A percentile compares a stretch with the other conserved stretches of the same genome.
Evolutionary conservation across 2,329 filamentous ascomycete genomes (phyloP).

Genomic region (Fusarium armeniacum): DNA sequence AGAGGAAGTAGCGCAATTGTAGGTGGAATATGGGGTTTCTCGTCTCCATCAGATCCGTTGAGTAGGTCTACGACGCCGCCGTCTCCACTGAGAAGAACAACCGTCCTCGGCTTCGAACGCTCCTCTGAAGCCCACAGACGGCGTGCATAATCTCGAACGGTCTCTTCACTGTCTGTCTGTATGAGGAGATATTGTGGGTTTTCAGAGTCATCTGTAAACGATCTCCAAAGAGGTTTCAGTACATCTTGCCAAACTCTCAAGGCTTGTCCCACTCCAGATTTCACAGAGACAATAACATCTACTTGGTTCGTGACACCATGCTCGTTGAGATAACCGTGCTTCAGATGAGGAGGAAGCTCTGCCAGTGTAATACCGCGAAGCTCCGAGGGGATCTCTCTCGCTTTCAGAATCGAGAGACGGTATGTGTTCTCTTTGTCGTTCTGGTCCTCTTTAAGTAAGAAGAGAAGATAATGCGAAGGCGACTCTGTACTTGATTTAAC

Average conservation of each 20-base stretch:
- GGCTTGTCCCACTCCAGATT: constrained; percentile 73
- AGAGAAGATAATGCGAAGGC: constrained; percentile 53
- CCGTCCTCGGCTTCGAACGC: constrained; percentile 59
- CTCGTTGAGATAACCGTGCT: constrained; percentile 37
- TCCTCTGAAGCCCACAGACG: constrained; percentile 53
- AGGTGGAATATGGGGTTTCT: constrained; percentile 51
- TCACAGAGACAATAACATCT: constrained; percentile 77
- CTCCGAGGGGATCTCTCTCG: constrained; percentile 54
- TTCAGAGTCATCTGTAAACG: constrained; percentile 51
- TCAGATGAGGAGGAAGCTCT: constrained; percentile 58
- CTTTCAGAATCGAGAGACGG: constrained; percentile 49
- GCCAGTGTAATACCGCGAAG: constrained; percentile 56
- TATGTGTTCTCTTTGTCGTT: constrained; percentile 49
- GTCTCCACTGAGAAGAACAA: constrained; percentile 88
- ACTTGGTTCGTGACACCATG: constrained; percentile 53
- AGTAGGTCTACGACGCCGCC: constrained; percentile 87
- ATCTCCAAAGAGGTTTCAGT: constrained; percentile 68
- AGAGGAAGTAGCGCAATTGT: constrained; percentile 70
- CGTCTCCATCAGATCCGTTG: constrained; percentile 67
- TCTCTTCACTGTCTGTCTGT: constrained; percentile 73
- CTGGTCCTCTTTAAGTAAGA: constrained; percentile 56
- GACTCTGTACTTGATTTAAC: background rate
- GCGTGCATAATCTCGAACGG: constrained; percentile 73
- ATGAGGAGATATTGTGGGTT: constrained; percentile 58
- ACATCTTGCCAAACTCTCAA: constrained; percentile 67